These are phyloP conservation scores for Xylariaceae sp. DNA, from an alignment of 2,329 filamentous ascomycete species.

Conservation along the genomic window DNA sequence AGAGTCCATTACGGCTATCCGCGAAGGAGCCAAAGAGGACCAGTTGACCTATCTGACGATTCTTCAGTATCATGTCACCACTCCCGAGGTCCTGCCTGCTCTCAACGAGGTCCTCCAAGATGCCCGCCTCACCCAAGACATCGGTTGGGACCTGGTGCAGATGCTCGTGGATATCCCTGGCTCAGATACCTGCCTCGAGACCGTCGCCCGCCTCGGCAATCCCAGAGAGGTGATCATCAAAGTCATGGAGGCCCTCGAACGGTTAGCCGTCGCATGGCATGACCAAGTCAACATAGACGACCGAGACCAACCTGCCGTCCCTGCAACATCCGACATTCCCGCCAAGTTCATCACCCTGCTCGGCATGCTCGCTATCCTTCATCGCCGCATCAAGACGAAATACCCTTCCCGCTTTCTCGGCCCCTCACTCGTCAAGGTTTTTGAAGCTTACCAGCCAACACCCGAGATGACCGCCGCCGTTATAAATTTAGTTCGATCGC, in stretches of 20 bases:
- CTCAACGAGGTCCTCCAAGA: conserved; percentile 68
- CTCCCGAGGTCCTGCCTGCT: conserved; percentile 60
- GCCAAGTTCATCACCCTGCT: conserved; percentile 64
- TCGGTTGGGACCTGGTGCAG: conserved; percentile 80
- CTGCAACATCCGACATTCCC: conserved; percentile 22
- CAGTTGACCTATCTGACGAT: conserved; percentile 75
- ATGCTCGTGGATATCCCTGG: conserved; percentile 65
- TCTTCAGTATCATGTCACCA: conserved; percentile 64
- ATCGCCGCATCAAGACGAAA: conserved; percentile 71
- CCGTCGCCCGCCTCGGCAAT: conserved; percentile 72
- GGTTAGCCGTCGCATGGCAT: conserved; percentile 44
- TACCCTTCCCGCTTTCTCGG: conserved; percentile 75
- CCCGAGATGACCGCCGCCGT: conserved; percentile 67
- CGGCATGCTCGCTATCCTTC: conserved; percentile 67
- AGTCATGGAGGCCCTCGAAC: conserved; percentile 67
- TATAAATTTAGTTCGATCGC: conserved; percentile 64
- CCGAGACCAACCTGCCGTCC: conserved; percentile 35
- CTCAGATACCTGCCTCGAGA: conserved; percentile 67
- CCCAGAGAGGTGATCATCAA: conserved; percentile 79
- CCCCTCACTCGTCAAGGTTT: conserved; percentile 68
- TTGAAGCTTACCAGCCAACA: conserved; percentile 59
- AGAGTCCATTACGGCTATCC: conserved; percentile 27
- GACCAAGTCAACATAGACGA: conserved; percentile 37
- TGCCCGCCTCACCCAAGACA: conserved; percentile 64
- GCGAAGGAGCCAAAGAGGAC: conserved; percentile 41